Evolutionary conservation across 352 stramenopile species (phyloP), one percentile per base, ranked within the genome.

Genomic region (Phytophthora ramorum): DNA sequence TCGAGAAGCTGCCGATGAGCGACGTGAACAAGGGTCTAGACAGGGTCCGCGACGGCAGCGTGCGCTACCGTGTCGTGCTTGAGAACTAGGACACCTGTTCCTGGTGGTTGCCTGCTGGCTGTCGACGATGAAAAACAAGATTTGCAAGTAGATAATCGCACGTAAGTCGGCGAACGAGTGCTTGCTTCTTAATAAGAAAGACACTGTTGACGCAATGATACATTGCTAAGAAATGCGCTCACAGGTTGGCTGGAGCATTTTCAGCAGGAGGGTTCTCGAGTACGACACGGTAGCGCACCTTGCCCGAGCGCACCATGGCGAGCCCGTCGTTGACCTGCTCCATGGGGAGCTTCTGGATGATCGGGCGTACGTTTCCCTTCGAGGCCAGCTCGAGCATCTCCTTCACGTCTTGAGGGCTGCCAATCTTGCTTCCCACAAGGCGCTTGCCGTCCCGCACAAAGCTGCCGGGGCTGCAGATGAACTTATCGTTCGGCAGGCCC

Each of bases 361-460:
- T 63, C 16, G 78, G 58, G 9, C 67, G 56, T 37, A 94, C 83
- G n/a, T 89, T 75, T 22, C 89, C 71, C 24, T 79, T 62, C 4
- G 65, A 71, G 19, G 86, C 94, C 20, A 97, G 79, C 26, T 92
- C 66, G 5, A 97, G 62, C 83, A 97, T 92, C 19, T 93, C 76
- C 58, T 93, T 73, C 7, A 85, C 89, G 43, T 93, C 82, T 6
- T 55, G 47, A 13, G 91, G 77, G 53, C 86, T 80, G 16, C 89
- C 88, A 58, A 97, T 89, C 12, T 80, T 48, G 40, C 72, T 90
- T 22, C 85, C 87, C 16, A 76, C 66, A 46, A 96, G 63, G 34
- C 47, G 62, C 20, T 68, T 49, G 17, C 75, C 74, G 10, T 58
- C 52, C 13, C 66, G 52, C 13, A 95, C 50, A 20, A 94, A 49